Conservation (phyloP, 495 filamentous ascomycete species). For the Parachaetomium inaequale region DNA sequence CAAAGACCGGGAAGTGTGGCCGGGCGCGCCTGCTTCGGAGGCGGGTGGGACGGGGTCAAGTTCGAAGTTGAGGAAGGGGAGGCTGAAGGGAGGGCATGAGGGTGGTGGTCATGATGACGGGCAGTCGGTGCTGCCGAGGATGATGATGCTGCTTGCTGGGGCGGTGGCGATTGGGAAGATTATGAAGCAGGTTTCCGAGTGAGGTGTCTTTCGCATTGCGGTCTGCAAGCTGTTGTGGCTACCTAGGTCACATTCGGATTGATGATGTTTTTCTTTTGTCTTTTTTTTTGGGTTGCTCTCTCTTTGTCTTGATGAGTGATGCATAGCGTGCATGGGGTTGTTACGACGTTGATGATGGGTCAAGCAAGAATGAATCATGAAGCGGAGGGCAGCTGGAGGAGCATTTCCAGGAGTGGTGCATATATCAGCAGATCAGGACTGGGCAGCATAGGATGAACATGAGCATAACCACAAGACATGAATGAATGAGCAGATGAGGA, state of each 20-base stretch:
- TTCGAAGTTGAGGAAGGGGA: background rate
- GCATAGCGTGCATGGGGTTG: background rate
- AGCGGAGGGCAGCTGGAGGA: background rate
- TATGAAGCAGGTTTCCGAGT: conserved; percentile 15
- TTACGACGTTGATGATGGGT: background rate
- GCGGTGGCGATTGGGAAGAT: conserved; percentile 26
- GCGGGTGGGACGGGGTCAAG: background rate
- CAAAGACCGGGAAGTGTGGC: background rate
- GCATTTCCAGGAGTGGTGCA: background rate
- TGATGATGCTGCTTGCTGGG: conserved; percentile 32
- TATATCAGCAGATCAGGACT: background rate
- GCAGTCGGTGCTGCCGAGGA: conserved; percentile 19
- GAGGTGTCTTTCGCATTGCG: background rate
- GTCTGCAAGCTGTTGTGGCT: background rate
- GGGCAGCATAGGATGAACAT: background rate
- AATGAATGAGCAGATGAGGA: background rate
- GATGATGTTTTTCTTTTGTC: conserved; percentile 2
- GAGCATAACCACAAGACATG: background rate
- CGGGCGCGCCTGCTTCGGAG: background rate
- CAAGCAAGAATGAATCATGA: too few relatives aligned
- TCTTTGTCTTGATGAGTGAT: background rate
- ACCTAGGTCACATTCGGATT: background rate
- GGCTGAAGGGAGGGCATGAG: conserved; percentile 9
- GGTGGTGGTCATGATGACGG: conserved; percentile 15
- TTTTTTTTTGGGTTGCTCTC: background rate